phyloP scores from a whole-genome alignment of 2,329 filamentous ascomycete species.

The Bipolaris bicolor region DNA sequence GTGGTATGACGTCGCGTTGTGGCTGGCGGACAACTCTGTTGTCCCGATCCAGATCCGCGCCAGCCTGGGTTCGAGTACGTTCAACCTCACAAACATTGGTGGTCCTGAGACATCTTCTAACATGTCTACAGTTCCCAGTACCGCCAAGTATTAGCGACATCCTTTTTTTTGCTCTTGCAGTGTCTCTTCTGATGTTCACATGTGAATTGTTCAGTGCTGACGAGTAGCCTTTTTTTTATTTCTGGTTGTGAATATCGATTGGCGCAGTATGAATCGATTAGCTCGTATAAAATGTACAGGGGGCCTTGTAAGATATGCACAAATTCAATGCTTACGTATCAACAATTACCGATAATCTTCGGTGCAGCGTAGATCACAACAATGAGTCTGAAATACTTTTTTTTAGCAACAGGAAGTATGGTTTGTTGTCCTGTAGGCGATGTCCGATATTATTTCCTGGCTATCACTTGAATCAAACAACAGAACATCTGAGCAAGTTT shows the following conservation, averaged over 20 bases:
- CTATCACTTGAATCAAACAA: no score
- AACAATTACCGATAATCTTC: no score
- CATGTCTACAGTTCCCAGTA: conserved; percentile 37
- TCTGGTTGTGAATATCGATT: no score
- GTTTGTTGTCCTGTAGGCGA: no score
- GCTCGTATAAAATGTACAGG: not conserved
- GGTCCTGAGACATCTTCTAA: conserved; percentile 27
- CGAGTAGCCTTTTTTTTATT: not conserved
- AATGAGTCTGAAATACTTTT: no score
- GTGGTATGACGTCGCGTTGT: conserved; percentile 43
- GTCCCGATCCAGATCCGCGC: conserved; percentile 35
- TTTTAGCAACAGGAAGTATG: no score
- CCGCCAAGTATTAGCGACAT: conserved; percentile 28
- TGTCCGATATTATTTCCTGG: no score
- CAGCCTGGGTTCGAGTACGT: conserved; percentile 40
- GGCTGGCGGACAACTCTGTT: conserved; percentile 30
- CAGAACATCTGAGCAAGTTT: no score
- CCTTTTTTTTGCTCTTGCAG: conserved; percentile 17
- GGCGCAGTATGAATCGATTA: no score
- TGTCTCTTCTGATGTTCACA: not conserved
- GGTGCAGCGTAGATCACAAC: no score
- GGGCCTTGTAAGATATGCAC: no score
- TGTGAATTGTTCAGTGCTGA: not conserved
- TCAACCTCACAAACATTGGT: conserved; percentile 6
- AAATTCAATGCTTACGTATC: no score